Evolutionary conservation across 2,329 filamentous ascomycete genomes (phyloP), one percentile per base, ranked within the genome.

Genomic region (Colletotrichum sp.): DNA sequence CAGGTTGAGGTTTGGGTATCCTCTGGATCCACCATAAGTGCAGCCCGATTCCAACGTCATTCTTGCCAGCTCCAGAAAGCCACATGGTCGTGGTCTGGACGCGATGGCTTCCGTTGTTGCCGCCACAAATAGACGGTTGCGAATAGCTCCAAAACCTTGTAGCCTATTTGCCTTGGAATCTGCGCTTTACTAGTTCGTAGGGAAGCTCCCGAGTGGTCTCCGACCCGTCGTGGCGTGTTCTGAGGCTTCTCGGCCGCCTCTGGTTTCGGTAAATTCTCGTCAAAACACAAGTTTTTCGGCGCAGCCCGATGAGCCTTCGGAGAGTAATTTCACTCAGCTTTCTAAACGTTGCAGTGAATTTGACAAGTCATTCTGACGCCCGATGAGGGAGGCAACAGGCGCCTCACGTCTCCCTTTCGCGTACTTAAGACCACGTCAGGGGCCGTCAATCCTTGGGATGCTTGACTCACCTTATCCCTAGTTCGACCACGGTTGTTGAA

Each of bases 401-500:
- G 9, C 59, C 7, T 24, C 26, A 18, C 5, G 8, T 34, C 70
- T 64, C 72, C 69, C 73, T 73, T 21, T 58, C 63, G 28, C 26
- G 16, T 21, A 36, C 26, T 52, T 69, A 75, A 73, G 24, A 36
- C 63, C 48, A 21, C 4, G 18, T 7, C 21, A 58, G 58, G 34
- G 48, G 34, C 43, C 43, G 7, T 36, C 9, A n/a, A 14, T 13
- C 14, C 5, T n/a, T 59, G 70, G 56, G 63, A 68, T 75, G 62
- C 18, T 30, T 64, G 52, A 48, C 34, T 69, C 64, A 52, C 13
- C n/a, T 36, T 32, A 68, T 69, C 73, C 73, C 73, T 73, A 38
- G 58, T 38, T 64, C 32, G 9, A 26, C n/a, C 13, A 21, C 34
- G 21, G n/a, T 38, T 12, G 58, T 18, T 21, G 26, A 10, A 30